Base-by-base conservation (phyloP, 352 stramenopile species). In the Phytopythium cucurbitacearum region DNA sequence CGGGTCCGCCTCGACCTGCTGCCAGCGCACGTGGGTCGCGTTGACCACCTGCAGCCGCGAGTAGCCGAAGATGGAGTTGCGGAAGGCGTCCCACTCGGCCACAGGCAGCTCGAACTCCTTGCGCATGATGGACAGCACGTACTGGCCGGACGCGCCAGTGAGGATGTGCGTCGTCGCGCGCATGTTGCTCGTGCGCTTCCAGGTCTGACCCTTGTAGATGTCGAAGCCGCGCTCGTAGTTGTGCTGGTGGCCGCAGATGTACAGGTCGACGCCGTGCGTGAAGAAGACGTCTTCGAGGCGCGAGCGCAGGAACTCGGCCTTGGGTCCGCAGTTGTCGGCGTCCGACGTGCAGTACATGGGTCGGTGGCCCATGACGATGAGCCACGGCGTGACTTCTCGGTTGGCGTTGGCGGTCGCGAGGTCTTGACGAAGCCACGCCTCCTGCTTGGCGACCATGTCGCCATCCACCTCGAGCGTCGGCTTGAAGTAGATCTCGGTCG, bases 181-280 rank as follows among this genome's bases (percentile, higher is more conserved):
- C 80, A 92, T 94, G 66, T 96, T 89, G 47, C 50, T 73, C n/a
- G 84, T 94, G 39, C 73, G 70, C 40, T 70, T 63, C 67, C 67
- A 77, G 4, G 82, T 94, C 38, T 67, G 37, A 3, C 61, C 75
- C 21, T 72, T 71, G 62, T 91, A 93, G 6, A 96, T 67, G 58
- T 95, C 86, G 48, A 80, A 95, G 13, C 80, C 84, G 38, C 88
- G 78, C 58, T 96, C 87, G 67, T 95, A 96, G 67, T 96, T 96
- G 77, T 96, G 88, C 57, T 95, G 84, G 65, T 96, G 88, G 8
- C 87, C 87, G 42, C 83, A 93, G 16, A 96, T 63, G 68, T 95
- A 96, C 33, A 96, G 61, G 48, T 96, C 87, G 12, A 96, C 87
- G 40, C 84, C 84, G 50, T 90, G 59, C 15, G 70, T 48, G 57